Base-by-base conservation (phyloP, 1,284 basidiomycete species). In the Inonotus obliquus region DNA sequence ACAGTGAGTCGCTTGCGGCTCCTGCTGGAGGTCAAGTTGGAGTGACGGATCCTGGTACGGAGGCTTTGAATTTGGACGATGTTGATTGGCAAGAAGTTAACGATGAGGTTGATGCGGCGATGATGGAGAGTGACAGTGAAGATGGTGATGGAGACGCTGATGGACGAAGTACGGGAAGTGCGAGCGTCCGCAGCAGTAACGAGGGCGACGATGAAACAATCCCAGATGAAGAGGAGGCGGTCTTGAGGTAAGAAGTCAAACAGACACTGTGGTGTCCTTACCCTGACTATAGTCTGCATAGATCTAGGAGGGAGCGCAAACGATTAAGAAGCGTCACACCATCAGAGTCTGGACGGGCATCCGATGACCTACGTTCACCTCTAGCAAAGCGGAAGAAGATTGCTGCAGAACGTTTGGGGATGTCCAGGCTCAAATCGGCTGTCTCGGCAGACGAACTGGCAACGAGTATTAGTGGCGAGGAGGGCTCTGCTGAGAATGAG, bases 31-130 rank as follows among this genome's bases (percentile, higher is more conserved):
- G 59, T n/a, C 48, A 49, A 38, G 65, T 69, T 23, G 66, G 68
- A 66, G 66, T 59, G 57, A 67, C 54, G 35, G 69, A 69, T 27
- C 65, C 65, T 13, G 71, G 67, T 41, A 65, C 52, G 35, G 68
- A 61, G 7, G 65, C 14, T 29, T 71, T 89, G 60, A 79, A 80
- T 67, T 75, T 84, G 52, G 77, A 77, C 57, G 80, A 79, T 37
- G 81, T 88, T 61, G 79, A 89, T 70, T 94, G 92, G 91, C 82
- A 84, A 62, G 86, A 87, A 66, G 86, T 91, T 63, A 89, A 92
- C 66, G 83, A 90, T 65, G 93, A 94, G 72, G 88, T 94, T n/a
- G 90, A 94, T 62, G 92, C 87, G 44, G 89, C 89, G 39, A 85
- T 92, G 81, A 85, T 87, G 63, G 89, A 92, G 75, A 88, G 84